Evolutionary conservation across 1,284 basidiomycete genomes (phyloP).

Genomic region (Trichosporon sp.): DNA sequence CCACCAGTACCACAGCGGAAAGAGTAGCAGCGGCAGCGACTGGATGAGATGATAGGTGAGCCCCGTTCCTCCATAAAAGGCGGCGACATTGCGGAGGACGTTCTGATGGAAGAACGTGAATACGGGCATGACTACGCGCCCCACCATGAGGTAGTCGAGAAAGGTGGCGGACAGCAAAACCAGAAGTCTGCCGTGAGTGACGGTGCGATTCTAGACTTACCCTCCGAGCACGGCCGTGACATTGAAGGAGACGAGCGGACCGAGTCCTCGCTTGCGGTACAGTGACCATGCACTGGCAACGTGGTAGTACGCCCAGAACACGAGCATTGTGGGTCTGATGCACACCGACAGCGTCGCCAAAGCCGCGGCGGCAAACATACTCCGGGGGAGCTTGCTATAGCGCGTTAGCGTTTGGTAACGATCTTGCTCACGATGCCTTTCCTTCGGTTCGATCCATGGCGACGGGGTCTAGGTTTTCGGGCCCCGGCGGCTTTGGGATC

Average conservation of each 20-base stretch:
- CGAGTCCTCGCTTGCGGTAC: neutral
- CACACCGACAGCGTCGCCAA: constrained; percentile 77
- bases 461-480: neutral
- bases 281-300: constrained; percentile 25
- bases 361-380: constrained; percentile 56
- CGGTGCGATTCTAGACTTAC: constrained; percentile 11
- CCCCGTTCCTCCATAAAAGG: constrained; percentile 88
- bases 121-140: constrained; percentile 46
- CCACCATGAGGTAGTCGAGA: constrained; percentile 50
- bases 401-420: neutral
- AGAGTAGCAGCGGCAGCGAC: constrained; percentile 78
- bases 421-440: neutral
- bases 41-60: constrained; percentile 90
- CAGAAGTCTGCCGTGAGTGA: constrained; percentile 31
- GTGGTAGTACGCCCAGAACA: constrained; percentile 80
- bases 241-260: neutral
- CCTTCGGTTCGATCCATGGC: constrained; percentile 20
- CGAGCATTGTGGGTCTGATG: constrained; percentile 79
- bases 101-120: constrained; percentile 77
- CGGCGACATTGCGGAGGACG: constrained; percentile 79
- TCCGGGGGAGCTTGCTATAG: constrained; percentile 32
- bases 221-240: constrained; percentile 27
- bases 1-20: constrained; percentile 72
- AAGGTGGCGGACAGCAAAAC: constrained; percentile 43
- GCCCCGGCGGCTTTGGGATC: too few species aligned